Base-by-base conservation (phyloP, 306 rosid genomes). In the Adenanthera pavonina region DNA sequence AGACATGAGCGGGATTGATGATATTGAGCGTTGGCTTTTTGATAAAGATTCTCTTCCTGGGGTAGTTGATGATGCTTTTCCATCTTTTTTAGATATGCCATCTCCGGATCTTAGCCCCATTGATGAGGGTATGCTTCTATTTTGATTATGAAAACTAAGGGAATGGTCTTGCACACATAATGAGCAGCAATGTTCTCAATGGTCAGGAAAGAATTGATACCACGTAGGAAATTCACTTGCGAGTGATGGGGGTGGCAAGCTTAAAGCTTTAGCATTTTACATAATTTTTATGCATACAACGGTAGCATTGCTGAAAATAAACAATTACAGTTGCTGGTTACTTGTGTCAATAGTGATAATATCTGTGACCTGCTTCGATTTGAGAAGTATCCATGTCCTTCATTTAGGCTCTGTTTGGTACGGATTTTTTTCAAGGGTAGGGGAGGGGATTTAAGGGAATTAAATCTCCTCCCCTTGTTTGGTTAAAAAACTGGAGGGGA, bases 11-110 rank as follows among this genome's bases (percentile, higher is more conserved):
- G 0, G 82, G 0, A 16, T 88, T 54, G 72, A 11, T 4, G 86
- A 69, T 47, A 46, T 89, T 15, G 92, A 89, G 6, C 72, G 52
- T 78, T 94, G 90, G 92, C 56, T 85, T 61, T 34, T 83, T 35
- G 89, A 85, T 4, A 49, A 78, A 65, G 89, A 83, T 46, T 33
- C 49, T 16, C 35, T 35, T 79, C 83, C 85, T 0, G n/a, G 33
- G 77, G 84, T 33, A 74, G 46, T 81, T 38, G 90, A 86, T 77
- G 86, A 44, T 56, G 48, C 82, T 54, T 65, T 87, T 82, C 72
- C 86, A 16, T 74, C 83, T 76, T 88, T 83, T 19, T 57, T 77
- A 19, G 78, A 83, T 66, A 51, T 79, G 8, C 83, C 83, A 44
- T 85, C 97, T 64, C 87, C 91, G 3, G 90, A 85, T 69, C 76